These are phyloP conservation scores for Tetrahymena elliotti DNA, from an alignment of 73 alveolate genomes.

Conservation along the genomic window DNA sequence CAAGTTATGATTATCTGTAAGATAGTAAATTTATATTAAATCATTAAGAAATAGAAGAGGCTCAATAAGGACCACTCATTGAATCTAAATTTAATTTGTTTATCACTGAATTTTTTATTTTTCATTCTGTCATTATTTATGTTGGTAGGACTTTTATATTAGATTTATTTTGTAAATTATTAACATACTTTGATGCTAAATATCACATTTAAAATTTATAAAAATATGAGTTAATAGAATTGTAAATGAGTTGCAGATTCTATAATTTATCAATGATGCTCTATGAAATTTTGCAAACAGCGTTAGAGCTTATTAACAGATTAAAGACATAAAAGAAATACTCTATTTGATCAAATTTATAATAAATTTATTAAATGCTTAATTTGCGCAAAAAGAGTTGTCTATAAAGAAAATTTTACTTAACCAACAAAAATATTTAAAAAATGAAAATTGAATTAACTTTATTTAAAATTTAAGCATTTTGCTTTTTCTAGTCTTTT, in stretches of 20 bases:
- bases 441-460: background rate
- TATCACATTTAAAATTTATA: too few relatives aligned
- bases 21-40: background rate
- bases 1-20: background rate
- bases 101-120: background rate
- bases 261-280: background rate
- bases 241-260: background rate
- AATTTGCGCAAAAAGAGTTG: too few relatives aligned
- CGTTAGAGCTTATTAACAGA: background rate
- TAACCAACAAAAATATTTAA: too few relatives aligned
- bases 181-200: background rate
- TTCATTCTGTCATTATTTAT: background rate
- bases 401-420: too few relatives aligned
- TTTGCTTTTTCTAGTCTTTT: background rate
- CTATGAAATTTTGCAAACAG: background rate
- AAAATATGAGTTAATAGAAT: too few relatives aligned
- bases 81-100: background rate
- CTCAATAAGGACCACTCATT: background rate
- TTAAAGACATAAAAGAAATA: too few relatives aligned
- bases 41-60: background rate
- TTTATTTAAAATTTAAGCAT: too few relatives aligned
- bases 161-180: background rate
- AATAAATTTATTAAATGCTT: too few relatives aligned
- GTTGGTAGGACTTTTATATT: background rate
- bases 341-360: too few relatives aligned